phyloP scores from a whole-genome alignment of 2,329 filamentous ascomycete species.

The Alternaria triticimaculans region DNA sequence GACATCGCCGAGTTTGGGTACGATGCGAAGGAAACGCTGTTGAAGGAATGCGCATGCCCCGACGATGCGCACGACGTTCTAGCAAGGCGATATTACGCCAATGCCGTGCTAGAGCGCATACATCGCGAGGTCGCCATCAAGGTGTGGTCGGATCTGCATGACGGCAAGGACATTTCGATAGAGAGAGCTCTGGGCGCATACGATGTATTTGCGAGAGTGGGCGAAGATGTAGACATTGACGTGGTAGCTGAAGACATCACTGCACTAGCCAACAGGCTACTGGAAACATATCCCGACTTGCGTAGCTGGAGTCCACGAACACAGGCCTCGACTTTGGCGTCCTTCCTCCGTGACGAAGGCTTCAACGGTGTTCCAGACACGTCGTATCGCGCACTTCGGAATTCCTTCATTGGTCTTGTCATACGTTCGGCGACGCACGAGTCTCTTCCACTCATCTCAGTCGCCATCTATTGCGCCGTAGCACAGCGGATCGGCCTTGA shows the following conservation, averaged over 20 bases:
- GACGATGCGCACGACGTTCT: slow-evolving; percentile 74
- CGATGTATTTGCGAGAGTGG: slow-evolving; percentile 85
- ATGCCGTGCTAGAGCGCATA: slow-evolving; percentile 76
- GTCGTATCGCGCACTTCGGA: slow-evolving; percentile 80
- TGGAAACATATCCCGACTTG: slow-evolving; percentile 60
- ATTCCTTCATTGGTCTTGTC: slow-evolving; percentile 86
- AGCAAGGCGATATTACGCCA: slow-evolving; percentile 78
- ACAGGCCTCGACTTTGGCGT: slow-evolving; percentile 71
- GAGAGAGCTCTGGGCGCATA: slow-evolving; percentile 82
- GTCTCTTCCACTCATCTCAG: slow-evolving; percentile 84
- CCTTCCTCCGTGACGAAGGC: slow-evolving; percentile 71
- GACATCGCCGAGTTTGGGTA: slow-evolving; percentile 76
- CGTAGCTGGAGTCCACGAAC: slow-evolving; percentile 65
- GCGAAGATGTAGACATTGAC: slow-evolving; percentile 74
- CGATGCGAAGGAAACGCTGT: slow-evolving; percentile 85
- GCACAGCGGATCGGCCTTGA: slow-evolving; percentile 76
- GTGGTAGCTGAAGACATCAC: slow-evolving; percentile 70
- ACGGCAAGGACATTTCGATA: slow-evolving; percentile 63
- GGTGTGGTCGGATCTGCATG: slow-evolving; percentile 70
- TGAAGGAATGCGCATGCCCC: slow-evolving; percentile 67
- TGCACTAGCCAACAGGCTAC: slow-evolving; percentile 65
- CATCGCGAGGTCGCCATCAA: slow-evolving; percentile 80
- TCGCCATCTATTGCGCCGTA: slow-evolving; percentile 83
- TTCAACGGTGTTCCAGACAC: slow-evolving; percentile 75
- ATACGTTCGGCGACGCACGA: slow-evolving; percentile 75